Percentiles rank a stretch among this genome's conserved stretches.
Evolutionary conservation across 1,284 basidiomycete species (phyloP).

Genomic region (Fomitiporia mediterranea): DNA sequence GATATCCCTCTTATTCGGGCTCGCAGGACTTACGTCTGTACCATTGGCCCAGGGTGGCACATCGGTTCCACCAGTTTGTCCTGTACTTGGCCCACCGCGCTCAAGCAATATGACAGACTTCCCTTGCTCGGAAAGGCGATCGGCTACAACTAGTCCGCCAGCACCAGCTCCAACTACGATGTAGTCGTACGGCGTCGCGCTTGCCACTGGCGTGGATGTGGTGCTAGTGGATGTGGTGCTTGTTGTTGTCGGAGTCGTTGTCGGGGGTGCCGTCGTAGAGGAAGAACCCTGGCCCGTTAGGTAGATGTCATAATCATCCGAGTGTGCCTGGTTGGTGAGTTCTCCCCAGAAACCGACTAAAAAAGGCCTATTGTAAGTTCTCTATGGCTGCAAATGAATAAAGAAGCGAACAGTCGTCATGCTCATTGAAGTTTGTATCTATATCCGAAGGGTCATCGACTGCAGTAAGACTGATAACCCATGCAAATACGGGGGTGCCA

Average conservation of each 20-base stretch:
- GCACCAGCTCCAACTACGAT: constrained; percentile 58
- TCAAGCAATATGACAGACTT: constrained; percentile 60
- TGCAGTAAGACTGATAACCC: constrained; percentile 40
- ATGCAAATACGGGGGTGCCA: constrained; percentile 43
- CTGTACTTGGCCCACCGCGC: constrained; percentile 58
- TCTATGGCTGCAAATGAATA: not conserved
- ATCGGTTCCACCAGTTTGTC: constrained; percentile 55
- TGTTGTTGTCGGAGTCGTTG: constrained; percentile 25
- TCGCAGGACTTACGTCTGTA: constrained; percentile 36
- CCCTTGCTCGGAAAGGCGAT: constrained; percentile 54
- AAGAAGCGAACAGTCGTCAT: constrained; percentile 40
- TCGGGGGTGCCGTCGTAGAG: constrained; percentile 24
- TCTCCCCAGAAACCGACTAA: constrained; percentile 57
- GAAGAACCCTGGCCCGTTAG: constrained; percentile 40
- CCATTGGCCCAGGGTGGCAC: constrained; percentile 48
- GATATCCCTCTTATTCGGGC: not conserved
- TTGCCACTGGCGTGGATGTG: constrained; percentile 34
- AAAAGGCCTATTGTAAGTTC: not conserved
- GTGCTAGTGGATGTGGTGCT: constrained; percentile 31
- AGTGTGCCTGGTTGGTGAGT: constrained; percentile 45
- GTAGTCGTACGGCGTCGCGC: constrained; percentile 53
- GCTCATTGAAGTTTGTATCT: constrained; percentile 37
- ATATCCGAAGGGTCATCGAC: constrained; percentile 36
- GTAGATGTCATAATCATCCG: constrained; percentile 44
- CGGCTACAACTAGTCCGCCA: constrained; percentile 45